These are phyloP conservation scores for Parasitella parasitica DNA, from an alignment of 371 early-diverging fungal species.

Conservation along the genomic window DNA sequence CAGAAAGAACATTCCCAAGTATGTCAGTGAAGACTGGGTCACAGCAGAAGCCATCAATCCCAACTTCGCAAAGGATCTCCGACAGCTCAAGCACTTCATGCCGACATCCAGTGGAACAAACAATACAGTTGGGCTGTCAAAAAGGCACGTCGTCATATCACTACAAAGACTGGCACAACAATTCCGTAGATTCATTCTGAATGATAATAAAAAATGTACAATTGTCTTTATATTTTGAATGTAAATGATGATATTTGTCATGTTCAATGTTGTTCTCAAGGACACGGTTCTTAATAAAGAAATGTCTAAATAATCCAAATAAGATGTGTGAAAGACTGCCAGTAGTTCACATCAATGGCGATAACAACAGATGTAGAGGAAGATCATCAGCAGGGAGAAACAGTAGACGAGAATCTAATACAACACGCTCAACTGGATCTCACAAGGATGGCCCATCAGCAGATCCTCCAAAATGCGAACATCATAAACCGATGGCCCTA, in stretches of 20 bases:
- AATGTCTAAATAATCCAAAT: too few relatives aligned
- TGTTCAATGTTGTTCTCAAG: too few relatives aligned
- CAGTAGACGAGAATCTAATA: neutral
- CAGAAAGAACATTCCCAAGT: too few relatives aligned
- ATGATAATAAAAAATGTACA: neutral
- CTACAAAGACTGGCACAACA: neutral
- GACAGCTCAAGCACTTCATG: slow-evolving; percentile 13
- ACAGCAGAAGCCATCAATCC: too few relatives aligned
- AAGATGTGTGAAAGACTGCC: too few relatives aligned
- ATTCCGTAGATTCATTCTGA: neutral
- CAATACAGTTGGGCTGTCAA: slow-evolving; percentile 24
- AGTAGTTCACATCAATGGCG: too few relatives aligned
- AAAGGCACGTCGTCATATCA: slow-evolving; percentile 18
- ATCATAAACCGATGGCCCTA: slow-evolving; percentile 38
- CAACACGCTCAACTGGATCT: neutral
- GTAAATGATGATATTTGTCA: too few relatives aligned
- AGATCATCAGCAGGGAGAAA: neutral
- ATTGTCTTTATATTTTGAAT: too few relatives aligned
- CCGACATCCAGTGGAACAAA: slow-evolving; percentile 13
- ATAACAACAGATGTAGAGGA: slow-evolving; percentile 5
- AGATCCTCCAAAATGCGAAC: slow-evolving; percentile 12
- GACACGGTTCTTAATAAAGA: too few relatives aligned
- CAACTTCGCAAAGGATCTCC: too few relatives aligned
- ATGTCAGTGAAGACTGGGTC: too few relatives aligned
- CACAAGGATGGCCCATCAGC: neutral